These are phyloP conservation scores for Botrytis aclada DNA, from an alignment of 2,329 filamentous ascomycete species.

Conservation along the genomic window DNA sequence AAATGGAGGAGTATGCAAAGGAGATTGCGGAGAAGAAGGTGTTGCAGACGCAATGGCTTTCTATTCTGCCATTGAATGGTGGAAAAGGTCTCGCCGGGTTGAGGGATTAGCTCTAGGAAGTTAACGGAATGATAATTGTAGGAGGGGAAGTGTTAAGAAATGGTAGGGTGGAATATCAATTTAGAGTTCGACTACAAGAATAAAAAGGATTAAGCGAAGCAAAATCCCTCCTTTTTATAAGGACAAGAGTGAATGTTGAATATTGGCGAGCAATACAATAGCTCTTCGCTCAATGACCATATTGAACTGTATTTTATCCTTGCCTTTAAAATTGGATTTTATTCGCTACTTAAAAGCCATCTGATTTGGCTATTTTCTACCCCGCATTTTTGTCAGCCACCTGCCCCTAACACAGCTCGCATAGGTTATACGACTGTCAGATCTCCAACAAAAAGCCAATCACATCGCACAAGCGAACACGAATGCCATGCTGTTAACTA, in stretches of 20 bases:
- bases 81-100: neutral
- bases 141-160: neutral
- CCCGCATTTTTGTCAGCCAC: neutral
- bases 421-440: neutral
- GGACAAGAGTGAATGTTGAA: neutral
- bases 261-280: neutral
- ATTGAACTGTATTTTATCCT: neutral
- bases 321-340: neutral
- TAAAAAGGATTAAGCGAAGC: neutral
- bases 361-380: neutral
- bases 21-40: slow-evolving; percentile 34
- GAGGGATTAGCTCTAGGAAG: neutral
- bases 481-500: neutral
- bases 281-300: neutral
- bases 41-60: slow-evolving; percentile 22
- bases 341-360: neutral
- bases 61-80: neutral
- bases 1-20: slow-evolving; percentile 34
- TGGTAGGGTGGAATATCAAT: neutral
- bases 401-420: neutral
- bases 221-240: neutral
- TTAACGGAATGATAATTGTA: neutral
- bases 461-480: neutral
- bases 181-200: no score
- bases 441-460: neutral